Evolutionary conservation across 2,329 filamentous ascomycete species (phyloP).

Genomic region (Graphiopsis chlorocephala): DNA sequence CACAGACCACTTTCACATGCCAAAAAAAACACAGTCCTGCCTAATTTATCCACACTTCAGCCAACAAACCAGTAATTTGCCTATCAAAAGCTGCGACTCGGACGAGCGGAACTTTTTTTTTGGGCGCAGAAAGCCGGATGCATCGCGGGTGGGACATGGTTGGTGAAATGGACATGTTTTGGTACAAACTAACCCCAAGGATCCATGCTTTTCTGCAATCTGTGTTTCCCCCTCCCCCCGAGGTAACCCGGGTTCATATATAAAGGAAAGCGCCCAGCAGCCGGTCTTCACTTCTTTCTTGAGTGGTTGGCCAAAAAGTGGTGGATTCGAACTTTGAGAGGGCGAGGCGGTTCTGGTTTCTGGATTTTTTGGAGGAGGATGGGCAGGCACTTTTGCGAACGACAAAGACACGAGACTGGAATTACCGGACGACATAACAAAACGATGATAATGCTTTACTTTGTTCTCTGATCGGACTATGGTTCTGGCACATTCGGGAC

Average conservation of each 20-base stretch:
- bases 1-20: background rate
- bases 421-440: no score
- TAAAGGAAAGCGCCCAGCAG: background rate
- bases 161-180: no score
- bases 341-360: background rate
- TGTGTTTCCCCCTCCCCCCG: background rate
- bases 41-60: background rate
- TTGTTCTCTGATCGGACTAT: no score
- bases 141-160: slow-evolving; percentile 9
- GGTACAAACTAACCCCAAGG: slow-evolving; percentile 11
- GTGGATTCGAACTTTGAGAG: background rate
- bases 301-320: background rate
- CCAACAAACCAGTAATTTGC: background rate
- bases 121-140: background rate
- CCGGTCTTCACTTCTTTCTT: background rate
- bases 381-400: background rate
- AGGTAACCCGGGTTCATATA: background rate
- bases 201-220: slow-evolving; percentile 14
- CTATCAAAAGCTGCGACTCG: background rate
- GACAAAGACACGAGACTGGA: background rate
- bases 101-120: background rate
- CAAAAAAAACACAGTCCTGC: background rate
- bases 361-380: no score
- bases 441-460: no score
- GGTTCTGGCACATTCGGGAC: no score